Base-by-base conservation (phyloP, 2,329 filamentous ascomycete species). In the Neoascochyta sp. region DNA sequence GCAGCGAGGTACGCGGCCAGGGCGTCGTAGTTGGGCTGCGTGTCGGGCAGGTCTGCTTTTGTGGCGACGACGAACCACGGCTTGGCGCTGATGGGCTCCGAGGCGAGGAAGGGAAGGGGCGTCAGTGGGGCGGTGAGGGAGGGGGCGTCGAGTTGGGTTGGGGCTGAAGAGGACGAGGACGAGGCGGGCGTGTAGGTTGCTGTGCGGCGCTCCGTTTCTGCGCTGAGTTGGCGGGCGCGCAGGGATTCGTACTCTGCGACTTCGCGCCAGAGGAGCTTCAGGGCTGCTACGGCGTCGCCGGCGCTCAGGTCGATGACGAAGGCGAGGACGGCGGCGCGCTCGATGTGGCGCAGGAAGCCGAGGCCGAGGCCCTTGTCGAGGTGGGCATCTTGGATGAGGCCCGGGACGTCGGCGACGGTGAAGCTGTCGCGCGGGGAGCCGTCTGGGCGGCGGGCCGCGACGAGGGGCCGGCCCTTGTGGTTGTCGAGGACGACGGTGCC, bases 61-160 rank as follows among this genome's bases (percentile, higher is more conserved):
- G 89, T 95, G 1, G 86, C 90, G 23, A 95, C 80, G 4, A 95
- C 89, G 52, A 94, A 92, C 92, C 92, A 98, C 1, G 92, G 89
- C 67, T 98, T 98, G 18, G 77, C 78, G n/a, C 85, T 84, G 45
- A 96, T 93, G 22, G 83, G 78, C n/a, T 85, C 71, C 8, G 75
- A 65, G 20, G 63, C 62, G 18, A 75, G 60, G 14, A 65, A 70
- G 22, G 68, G 70, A 12, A 77, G 62, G 22, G 50, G 47, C 22
- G 57, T 42, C 7, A 51, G 32, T 3, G 50, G 39, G 7, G 43
- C 36, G n/a, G 53, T 36, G n/a, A 57, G 33, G 4, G 45, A 41
- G 18, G 54, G 46, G 8, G 41, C 34, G 22, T 52, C 33, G 27
- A 57, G 12, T 24, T 52, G 41, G 22, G 34, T 28, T 16, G 41